Evolutionary conservation across 2,329 filamentous ascomycete species (phyloP), one percentile per base, ranked within the genome.

Genomic region (Tolypocladium capitatum): DNA sequence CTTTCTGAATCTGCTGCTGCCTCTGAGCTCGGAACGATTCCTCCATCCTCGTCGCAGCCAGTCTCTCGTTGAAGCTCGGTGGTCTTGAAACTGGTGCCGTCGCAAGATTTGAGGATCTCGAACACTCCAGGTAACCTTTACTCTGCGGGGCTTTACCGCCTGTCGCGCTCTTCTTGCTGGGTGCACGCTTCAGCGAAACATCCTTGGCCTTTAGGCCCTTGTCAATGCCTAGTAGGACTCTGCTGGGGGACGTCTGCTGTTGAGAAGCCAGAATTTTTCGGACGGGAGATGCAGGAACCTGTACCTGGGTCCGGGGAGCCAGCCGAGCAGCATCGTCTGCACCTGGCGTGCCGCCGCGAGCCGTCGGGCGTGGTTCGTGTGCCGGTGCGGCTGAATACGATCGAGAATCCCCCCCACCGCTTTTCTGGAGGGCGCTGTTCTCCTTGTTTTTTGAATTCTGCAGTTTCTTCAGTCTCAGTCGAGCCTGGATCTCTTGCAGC

Each of bases 401-500:
- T 49, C 49, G 43, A 52, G 50, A 36, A 33, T 49, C 46, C 51
- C 54, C 40, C 50, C 54, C 51, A 49, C 51, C 34, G 51, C 53
- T 43, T 46, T 49, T 58, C 43, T 55, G 57, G 6, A 50, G 49
- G 10, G 45, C 47, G 24, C 48, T 44, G 31, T 50, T 48, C 27
- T 56, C 52, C 45, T 50, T 57, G 28, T 49, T 55, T 46, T 56
- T 64, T 44, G 64, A 66, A 60, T 82, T 83, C 62, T 92, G 86
- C 14, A 97, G 69, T 59, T 84, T 89, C 65, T 96, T 97, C 53
- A 97, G 66, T 64, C 84, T 92, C 46, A 97, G 68, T 51, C 84
- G 83, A 7, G 90, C 88, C 64, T 97, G 83, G 49, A 98, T 94
- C 48, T 86, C 88, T 53, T 90, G 82, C 5, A 97, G 70, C 62